These are phyloP conservation scores for Suillus brevipes DNA, from an alignment of 768 basidiomycete genomes.

Conservation along the genomic window DNA sequence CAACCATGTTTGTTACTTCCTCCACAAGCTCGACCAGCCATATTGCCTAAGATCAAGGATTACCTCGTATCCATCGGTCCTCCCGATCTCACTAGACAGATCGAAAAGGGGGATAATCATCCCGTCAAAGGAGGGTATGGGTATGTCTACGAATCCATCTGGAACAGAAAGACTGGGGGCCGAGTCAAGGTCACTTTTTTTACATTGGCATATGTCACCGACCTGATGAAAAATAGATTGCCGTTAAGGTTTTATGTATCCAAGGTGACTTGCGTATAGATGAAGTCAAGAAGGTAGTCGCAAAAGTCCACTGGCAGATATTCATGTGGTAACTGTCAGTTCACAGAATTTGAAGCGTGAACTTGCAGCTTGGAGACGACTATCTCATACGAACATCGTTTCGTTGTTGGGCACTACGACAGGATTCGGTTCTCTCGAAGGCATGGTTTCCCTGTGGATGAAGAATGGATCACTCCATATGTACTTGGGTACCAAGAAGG, in stretches of 20 bases:
- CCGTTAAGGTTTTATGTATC: neutral
- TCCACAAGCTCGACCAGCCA: neutral
- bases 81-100: neutral
- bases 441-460: constrained; percentile 2
- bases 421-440: neutral
- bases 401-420: neutral
- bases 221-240: neutral
- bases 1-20: neutral
- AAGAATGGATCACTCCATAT: neutral
- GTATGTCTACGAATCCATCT: neutral
- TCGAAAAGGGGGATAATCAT: neutral
- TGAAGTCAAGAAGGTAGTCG: neutral
- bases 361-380: constrained; percentile 1
- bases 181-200: neutral
- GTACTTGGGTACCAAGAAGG: neutral
- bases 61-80: neutral
- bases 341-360: neutral
- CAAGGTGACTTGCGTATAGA: too few relatives aligned
- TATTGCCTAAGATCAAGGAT: neutral
- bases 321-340: neutral
- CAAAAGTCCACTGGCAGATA: neutral
- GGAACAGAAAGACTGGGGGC: neutral
- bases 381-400: neutral
- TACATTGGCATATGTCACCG: neutral
- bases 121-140: neutral